A percentile compares a stretch with the other conserved stretches of the same genome.
Evolutionary conservation across 2,329 filamentous ascomycete species (phyloP).

Genomic region (Colletotrichum phormii): DNA sequence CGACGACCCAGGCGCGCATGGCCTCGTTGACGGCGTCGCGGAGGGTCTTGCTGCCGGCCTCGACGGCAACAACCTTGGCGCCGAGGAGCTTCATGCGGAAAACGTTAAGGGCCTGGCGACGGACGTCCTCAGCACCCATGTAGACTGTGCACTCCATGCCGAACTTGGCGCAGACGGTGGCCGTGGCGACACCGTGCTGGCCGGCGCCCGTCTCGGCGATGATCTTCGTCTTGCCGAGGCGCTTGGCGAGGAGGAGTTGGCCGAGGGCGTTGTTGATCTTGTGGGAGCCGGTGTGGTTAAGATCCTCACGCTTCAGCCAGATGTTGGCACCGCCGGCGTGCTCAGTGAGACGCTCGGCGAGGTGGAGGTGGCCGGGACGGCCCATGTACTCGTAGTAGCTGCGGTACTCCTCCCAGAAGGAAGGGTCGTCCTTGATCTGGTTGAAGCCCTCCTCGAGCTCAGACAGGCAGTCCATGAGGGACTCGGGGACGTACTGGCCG

Average conservation of each 20-base stretch:
- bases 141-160: conserved; percentile 98
- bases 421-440: conserved; percentile 84
- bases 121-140: conserved; percentile 98
- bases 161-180: conserved; percentile 97
- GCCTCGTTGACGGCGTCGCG: conserved; percentile 96
- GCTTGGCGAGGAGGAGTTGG: conserved; percentile 86
- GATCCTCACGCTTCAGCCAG: conserved; percentile 96
- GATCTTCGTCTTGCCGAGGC: conserved; percentile 94
- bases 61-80: conserved; percentile 91
- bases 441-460: conserved; percentile 94
- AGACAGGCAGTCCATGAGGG: conserved; percentile 94
- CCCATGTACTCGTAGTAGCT: conserved; percentile 99
- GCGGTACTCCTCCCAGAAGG: conserved; percentile 97
- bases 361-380: conserved; percentile 89
- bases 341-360: conserved; percentile 88
- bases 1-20: conserved; percentile 91
- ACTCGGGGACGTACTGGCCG: conserved; percentile 97
- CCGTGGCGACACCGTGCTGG: conserved; percentile 97
- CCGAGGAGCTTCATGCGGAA: conserved; percentile 98
- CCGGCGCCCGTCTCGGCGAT: conserved; percentile 98
- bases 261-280: conserved; percentile 99
- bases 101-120: conserved; percentile 95
- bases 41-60: conserved; percentile 86
- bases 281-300: conserved; percentile 98
- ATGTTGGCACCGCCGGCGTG: conserved; percentile 93